Base-by-base conservation (phyloP, 1,284 basidiomycete genomes). In the Vanrija sp. region DNA sequence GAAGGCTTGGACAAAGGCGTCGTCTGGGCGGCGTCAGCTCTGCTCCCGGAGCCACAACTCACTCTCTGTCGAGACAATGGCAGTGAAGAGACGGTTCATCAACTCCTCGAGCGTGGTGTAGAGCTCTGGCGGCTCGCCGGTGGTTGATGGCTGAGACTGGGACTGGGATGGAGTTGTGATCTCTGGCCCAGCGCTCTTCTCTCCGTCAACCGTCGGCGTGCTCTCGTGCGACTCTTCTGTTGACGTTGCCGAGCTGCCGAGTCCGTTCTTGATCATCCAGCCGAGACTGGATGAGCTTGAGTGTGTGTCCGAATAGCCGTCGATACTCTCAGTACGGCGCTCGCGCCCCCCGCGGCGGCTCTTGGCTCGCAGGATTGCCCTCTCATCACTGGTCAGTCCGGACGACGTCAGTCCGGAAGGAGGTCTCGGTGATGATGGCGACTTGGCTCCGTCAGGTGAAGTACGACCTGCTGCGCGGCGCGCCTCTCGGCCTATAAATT, bases 1-100 rank as follows among this genome's bases (percentile, higher is more conserved):
- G 54, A 77, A 77, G 8, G 68, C 56, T 18, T 60, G 57, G 12
- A 73, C 60, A 44, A 75, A 73, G 10, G 53, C 44, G 8, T 66
- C 65, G 46, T 75, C 74, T 43, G 31, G 14, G 22, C 4, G 12
- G 20, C 16, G 24, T 47, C 20, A 56, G 49, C 20, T 18, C 10
- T 24, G 4, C n/a, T 10, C 4, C n/a, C 14, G 15, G 16, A 0
- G 18, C 15, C 6, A 16, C 15, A 27, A 57, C 68, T 57, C 47
- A 72, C 72, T 67, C 54, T 66, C 61, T 16, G 63, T 64, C 3
- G 69, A 68, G 2, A 71, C 64, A 27, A 77, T 71, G 4, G 67
- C 62, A 1, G 65, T 64, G 54, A 73, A 72, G 2, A 73, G 54
- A 35, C 59, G 61, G 44, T 66, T 66, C 41, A 69, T 61, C 16